Percentiles rank a stretch among this genome's conserved stretches.
Evolutionary conservation across 2,329 filamentous ascomycete genomes (phyloP).

Genomic region (Penicillium hesseltinei): DNA sequence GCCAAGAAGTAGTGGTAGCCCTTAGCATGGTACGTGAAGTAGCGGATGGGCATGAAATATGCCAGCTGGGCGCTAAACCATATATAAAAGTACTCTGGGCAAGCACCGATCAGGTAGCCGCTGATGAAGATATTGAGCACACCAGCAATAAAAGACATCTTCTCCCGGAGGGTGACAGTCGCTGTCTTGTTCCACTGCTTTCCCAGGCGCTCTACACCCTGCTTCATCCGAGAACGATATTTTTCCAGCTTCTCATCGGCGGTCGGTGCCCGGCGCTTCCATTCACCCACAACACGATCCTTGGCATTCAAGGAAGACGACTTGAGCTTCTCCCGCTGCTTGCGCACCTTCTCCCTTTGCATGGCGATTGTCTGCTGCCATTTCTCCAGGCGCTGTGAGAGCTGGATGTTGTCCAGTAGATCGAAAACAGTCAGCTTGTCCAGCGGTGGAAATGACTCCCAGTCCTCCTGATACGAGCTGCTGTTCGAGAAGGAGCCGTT

Average conservation of each 20-base stretch:
- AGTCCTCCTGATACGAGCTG: constrained; percentile 83
- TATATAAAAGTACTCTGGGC: constrained; percentile 79
- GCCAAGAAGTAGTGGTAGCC: constrained; percentile 97
- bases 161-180: constrained; percentile 84
- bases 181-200: constrained; percentile 86
- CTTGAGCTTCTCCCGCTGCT: constrained; percentile 77
- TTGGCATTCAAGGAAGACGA: constrained; percentile 74
- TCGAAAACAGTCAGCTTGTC: constrained; percentile 91
- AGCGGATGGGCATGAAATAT: constrained; percentile 97
- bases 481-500: constrained; percentile 79
- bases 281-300: constrained; percentile 88
- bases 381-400: constrained; percentile 87
- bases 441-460: constrained; percentile 80
- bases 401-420: constrained; percentile 84
- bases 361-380: constrained; percentile 77
- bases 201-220: constrained; percentile 82
- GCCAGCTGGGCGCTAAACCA: constrained; percentile 88
- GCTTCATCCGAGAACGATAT: constrained; percentile 82
- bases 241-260: constrained; percentile 91
- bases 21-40: constrained; percentile 82
- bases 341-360: constrained; percentile 80
- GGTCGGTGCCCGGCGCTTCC: constrained; percentile 78
- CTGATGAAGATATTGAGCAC: constrained; percentile 97
- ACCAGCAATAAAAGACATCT: constrained; percentile 92
- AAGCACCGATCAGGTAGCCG: constrained; percentile 85